phyloP scores from a whole-genome alignment of 1,284 basidiomycete genomes.

The Boletus sp. region DNA sequence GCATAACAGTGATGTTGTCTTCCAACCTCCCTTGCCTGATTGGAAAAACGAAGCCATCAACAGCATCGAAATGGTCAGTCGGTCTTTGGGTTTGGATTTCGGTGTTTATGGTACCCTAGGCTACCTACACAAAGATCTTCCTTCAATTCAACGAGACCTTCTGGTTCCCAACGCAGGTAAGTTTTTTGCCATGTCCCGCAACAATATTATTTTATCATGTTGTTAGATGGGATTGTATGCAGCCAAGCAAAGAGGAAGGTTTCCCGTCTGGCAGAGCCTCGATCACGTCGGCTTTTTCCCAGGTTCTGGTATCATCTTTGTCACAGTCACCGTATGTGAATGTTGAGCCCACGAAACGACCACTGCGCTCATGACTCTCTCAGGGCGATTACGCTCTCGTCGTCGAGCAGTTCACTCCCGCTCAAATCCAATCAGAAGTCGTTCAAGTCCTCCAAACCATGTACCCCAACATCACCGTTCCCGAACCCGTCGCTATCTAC shows the following conservation, averaged over 20 bases:
- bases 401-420: slow-evolving; percentile 51
- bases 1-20: slow-evolving; percentile 5
- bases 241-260: not conserved
- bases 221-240: slow-evolving; percentile 5
- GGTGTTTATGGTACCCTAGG: not conserved
- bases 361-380: not conserved
- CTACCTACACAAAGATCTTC: slow-evolving; percentile 10
- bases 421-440: slow-evolving; percentile 49
- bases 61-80: slow-evolving; percentile 5
- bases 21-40: slow-evolving; percentile 4
- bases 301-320: slow-evolving; percentile 3
- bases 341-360: no score
- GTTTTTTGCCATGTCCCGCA: not conserved
- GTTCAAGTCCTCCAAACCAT: slow-evolving; percentile 53
- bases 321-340: slow-evolving; percentile 7
- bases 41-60: slow-evolving; percentile 8
- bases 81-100: not conserved
- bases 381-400: slow-evolving; percentile 60
- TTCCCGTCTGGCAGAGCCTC: slow-evolving; percentile 5
- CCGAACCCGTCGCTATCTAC: slow-evolving; percentile 53
- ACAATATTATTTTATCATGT: not conserved
- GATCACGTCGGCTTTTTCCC: slow-evolving; percentile 3
- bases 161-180: slow-evolving; percentile 7
- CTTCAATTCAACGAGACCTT: slow-evolving; percentile 8
- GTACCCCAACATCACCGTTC: slow-evolving; percentile 53